Conservation (phyloP, 2,329 filamentous ascomycete genomes). For the Mariannaea sp. region DNA sequence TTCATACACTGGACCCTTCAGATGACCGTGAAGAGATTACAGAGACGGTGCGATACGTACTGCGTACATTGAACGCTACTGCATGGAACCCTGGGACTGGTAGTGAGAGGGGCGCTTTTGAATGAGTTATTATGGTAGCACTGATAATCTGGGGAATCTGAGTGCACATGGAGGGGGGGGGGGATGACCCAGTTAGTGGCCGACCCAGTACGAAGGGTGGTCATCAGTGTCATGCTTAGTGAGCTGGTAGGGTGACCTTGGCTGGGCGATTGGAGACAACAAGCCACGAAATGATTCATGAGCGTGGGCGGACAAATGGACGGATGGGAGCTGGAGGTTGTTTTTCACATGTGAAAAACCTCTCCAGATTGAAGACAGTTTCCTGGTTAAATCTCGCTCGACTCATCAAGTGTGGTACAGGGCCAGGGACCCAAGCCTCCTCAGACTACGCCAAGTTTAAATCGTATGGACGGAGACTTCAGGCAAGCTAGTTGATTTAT, state of each 20-base stretch:
- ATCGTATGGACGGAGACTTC: too few species aligned
- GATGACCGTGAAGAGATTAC: slow-evolving; percentile 2
- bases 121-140: too few species aligned
- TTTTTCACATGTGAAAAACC: slow-evolving; percentile 25
- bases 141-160: slow-evolving; percentile 10
- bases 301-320: slow-evolving; percentile 11
- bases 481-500: too few species aligned
- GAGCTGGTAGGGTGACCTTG: slow-evolving; percentile 4
- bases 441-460: background rate
- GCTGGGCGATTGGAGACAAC: background rate
- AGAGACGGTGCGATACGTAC: slow-evolving; percentile 5
- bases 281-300: slow-evolving; percentile 17
- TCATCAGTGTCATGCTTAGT: slow-evolving; percentile 12
- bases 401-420: background rate
- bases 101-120: background rate
- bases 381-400: too few species aligned
- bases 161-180: background rate
- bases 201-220: slow-evolving; percentile 6
- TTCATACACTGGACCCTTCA: background rate
- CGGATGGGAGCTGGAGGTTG: background rate
- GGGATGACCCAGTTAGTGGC: slow-evolving; percentile 15
- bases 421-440: background rate
- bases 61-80: slow-evolving; percentile 7
- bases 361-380: background rate
- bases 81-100: background rate